phyloP scores from a whole-genome alignment of 164 flowering plant genomes.

The Berberis vulgaris region DNA sequence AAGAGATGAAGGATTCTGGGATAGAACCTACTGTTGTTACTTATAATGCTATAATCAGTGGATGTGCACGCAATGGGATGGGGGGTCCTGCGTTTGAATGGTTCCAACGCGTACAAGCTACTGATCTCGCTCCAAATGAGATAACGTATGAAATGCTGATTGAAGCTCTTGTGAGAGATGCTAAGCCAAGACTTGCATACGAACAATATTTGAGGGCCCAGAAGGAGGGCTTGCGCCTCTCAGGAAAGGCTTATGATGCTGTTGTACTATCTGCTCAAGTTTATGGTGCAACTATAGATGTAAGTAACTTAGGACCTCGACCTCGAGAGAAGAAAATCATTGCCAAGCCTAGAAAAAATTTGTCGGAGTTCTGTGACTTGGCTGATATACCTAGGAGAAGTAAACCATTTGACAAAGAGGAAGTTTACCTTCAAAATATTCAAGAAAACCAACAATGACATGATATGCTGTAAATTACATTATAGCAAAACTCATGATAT shows the following conservation, averaged over 20 bases:
- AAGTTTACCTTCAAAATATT: slow-evolving; percentile 13
- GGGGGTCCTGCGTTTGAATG: slow-evolving; percentile 77
- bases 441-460: slow-evolving; percentile 5
- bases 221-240: slow-evolving; percentile 49
- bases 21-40: slow-evolving; percentile 79
- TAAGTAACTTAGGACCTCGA: slow-evolving; percentile 55
- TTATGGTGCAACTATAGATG: slow-evolving; percentile 49
- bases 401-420: slow-evolving; percentile 42
- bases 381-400: slow-evolving; percentile 53
- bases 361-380: slow-evolving; percentile 37
- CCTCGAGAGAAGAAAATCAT: slow-evolving; percentile 54
- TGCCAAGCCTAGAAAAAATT: slow-evolving; percentile 25
- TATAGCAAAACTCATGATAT: neutral
- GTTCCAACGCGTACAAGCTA: slow-evolving; percentile 74
- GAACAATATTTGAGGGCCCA: slow-evolving; percentile 67
- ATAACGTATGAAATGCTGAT: slow-evolving; percentile 79
- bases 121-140: slow-evolving; percentile 58
- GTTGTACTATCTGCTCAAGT: slow-evolving; percentile 37
- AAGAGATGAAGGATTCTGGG: slow-evolving; percentile 58
- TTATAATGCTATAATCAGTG: slow-evolving; percentile 81
- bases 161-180: slow-evolving; percentile 70
- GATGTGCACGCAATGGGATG: slow-evolving; percentile 50
- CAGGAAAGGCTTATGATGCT: slow-evolving; percentile 67
- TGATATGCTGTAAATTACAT: neutral
- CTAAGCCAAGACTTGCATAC: slow-evolving; percentile 78